These are phyloP conservation scores for Microbotryum saponariae DNA, from an alignment of 1,284 basidiomycete species.

Conservation along the genomic window DNA sequence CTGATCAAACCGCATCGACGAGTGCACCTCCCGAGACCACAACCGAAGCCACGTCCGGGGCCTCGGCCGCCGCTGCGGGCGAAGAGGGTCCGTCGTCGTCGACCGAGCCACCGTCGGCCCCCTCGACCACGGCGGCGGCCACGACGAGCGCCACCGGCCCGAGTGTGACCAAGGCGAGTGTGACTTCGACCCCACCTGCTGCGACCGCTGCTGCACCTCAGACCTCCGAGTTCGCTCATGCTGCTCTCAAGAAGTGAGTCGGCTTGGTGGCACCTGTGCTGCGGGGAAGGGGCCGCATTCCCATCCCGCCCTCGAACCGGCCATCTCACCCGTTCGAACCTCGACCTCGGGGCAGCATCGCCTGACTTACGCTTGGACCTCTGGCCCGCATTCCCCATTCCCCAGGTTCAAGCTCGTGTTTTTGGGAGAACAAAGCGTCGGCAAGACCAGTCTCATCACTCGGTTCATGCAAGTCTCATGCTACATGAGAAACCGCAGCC, in stretches of 20 bases:
- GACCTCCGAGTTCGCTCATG: slow-evolving; percentile 29
- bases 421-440: slow-evolving; percentile 60
- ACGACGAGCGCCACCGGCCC: neutral
- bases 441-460: slow-evolving; percentile 94
- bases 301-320: no score
- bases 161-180: neutral
- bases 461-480: slow-evolving; percentile 52
- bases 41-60: slow-evolving; percentile 2
- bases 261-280: neutral
- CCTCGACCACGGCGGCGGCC: neutral
- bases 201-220: slow-evolving; percentile 7
- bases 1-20: no score
- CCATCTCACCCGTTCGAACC: no score
- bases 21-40: no score
- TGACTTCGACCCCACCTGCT: slow-evolving; percentile 1
- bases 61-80: neutral
- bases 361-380: no score
- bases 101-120: neutral
- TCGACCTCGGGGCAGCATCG: no score
- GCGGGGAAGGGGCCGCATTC: neutral
- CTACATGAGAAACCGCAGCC: neutral
- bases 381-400: neutral
- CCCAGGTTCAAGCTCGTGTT: slow-evolving; percentile 87
- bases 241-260: slow-evolving; percentile 30
- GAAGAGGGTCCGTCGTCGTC: neutral